Evolutionary conservation across 202 grass and related monocot species (phyloP), one percentile per base, ranked within the genome.

Genomic region (Zoysia matrella): DNA sequence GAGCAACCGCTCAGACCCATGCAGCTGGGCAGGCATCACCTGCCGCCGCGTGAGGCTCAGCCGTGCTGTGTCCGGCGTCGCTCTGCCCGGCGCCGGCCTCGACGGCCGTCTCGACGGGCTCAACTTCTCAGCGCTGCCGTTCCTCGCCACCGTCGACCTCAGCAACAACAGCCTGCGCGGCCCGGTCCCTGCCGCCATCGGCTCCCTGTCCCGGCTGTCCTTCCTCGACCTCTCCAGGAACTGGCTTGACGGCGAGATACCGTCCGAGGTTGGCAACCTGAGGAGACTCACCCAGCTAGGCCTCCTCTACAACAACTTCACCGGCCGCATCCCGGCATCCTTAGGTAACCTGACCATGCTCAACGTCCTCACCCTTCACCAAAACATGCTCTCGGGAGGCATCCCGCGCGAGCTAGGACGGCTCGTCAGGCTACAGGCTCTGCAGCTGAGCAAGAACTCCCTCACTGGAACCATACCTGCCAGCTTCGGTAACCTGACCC

Each of bases 401-500:
- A 72, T 90, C 3, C 84, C 88, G 9, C 0, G 18, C 2, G 65
- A 72, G n/a, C 46, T 90, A 4, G 80, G 58, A 0, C 65, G 11
- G 7, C 84, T 86, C 14, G 14, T 18, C 9, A 71, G 47, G 14
- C 7, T 90, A 2, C 1, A 80, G 7, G 0, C 0, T 5, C n/a
- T 90, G 64, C 1, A 6, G 0, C 11, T 90, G 3, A 58, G 62
- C 8, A 11, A 13, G 0, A 84, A n/a, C 18, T 8, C 0, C 9
- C 73, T 87, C 15, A 57, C 0, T 0, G 71, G 81, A 4, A 11
- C 53, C 7, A 91, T 91, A 47, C 72, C 80, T 2, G 39, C 52
- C 1, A 57, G 12, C n/a, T 16, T 85, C 13, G 72, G n/a, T 44
- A 91, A 85, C 14, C 18, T 88, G 11, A 91, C 52, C 52, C 3